Percentiles rank a stretch among this genome's conserved stretches.
These are phyloP conservation scores for Furcasterigmium furcatum DNA, from an alignment of 2,329 filamentous ascomycete genomes.

Conservation along the genomic window DNA sequence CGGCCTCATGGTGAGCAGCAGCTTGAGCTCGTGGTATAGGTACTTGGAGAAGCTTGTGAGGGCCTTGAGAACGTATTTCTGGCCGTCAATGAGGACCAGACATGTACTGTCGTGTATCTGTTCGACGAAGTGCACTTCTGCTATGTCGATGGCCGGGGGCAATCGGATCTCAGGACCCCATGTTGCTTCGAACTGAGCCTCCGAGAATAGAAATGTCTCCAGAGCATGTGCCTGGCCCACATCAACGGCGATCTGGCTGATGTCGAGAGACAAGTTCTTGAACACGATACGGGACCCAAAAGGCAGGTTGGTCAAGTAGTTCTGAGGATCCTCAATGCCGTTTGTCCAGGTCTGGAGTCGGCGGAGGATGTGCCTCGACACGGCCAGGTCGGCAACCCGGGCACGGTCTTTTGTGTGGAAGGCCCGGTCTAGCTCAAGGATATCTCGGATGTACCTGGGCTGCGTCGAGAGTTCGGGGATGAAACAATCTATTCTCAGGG, in stretches of 20 bases:
- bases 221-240: slow-evolving; percentile 49
- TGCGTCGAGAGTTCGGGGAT: slow-evolving; percentile 47
- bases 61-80: slow-evolving; percentile 54
- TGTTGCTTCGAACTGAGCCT: slow-evolving; percentile 32
- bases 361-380: slow-evolving; percentile 51
- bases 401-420: slow-evolving; percentile 52
- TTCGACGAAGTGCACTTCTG: slow-evolving; percentile 43
- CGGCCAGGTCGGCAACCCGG: slow-evolving; percentile 44
- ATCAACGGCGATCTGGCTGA: slow-evolving; percentile 40
- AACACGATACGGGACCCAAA: slow-evolving; percentile 58
- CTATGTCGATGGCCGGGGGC: slow-evolving; percentile 46
- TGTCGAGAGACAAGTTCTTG: slow-evolving; percentile 43
- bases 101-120: slow-evolving; percentile 60
- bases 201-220: slow-evolving; percentile 47
- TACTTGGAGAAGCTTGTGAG: slow-evolving; percentile 56
- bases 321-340: slow-evolving; percentile 19
- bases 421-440: slow-evolving; percentile 46
- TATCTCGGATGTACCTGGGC: slow-evolving; percentile 33
- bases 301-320: slow-evolving; percentile 40
- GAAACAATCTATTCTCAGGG: slow-evolving; percentile 56
- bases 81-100: slow-evolving; percentile 40
- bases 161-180: slow-evolving; percentile 40
- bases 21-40: slow-evolving; percentile 58
- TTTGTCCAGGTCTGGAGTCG: slow-evolving; percentile 50
- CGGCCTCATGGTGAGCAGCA: slow-evolving; percentile 46